Conservation (phyloP, 805 yeast species). For the Suhomyces canberraensis region DNA sequence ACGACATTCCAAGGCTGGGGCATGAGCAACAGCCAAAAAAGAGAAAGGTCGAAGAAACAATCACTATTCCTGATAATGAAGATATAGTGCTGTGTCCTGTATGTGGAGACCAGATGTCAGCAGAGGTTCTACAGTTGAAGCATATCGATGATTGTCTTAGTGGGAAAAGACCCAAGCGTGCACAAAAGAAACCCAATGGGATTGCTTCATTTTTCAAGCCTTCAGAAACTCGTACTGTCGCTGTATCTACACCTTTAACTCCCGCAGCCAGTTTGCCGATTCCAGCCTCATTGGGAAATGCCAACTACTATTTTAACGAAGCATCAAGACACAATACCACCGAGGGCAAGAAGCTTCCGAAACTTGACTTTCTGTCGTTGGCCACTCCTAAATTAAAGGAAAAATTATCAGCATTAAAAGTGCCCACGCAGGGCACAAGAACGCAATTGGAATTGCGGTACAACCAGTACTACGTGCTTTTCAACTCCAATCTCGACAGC, state of each 20-base stretch:
- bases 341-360: slow-evolving; percentile 48
- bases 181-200: slow-evolving; percentile 9
- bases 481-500: slow-evolving; percentile 81
- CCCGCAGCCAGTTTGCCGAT: neutral
- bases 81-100: slow-evolving; percentile 63
- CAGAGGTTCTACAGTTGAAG: slow-evolving; percentile 50
- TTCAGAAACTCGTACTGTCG: slow-evolving; percentile 3
- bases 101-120: slow-evolving; percentile 54
- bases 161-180: slow-evolving; percentile 17
- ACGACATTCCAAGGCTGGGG: too few species aligned
- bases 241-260: neutral
- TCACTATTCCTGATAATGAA: slow-evolving; percentile 12
- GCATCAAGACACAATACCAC: slow-evolving; percentile 21
- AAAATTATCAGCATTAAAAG: slow-evolving; percentile 49
- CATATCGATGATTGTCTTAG: slow-evolving; percentile 64
- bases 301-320: slow-evolving; percentile 32
- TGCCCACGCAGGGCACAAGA: slow-evolving; percentile 64
- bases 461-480: slow-evolving; percentile 70
- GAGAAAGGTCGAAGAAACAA: slow-evolving; percentile 13
- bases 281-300: slow-evolving; percentile 13
- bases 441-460: slow-evolving; percentile 65
- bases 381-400: slow-evolving; percentile 59
- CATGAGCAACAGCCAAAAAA: slow-evolving; percentile 7
- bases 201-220: slow-evolving; percentile 33
- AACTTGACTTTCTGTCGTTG: slow-evolving; percentile 60